Evolutionary conservation across 768 basidiomycete species (phyloP).

Genomic region (Boletus reticulatus): DNA sequence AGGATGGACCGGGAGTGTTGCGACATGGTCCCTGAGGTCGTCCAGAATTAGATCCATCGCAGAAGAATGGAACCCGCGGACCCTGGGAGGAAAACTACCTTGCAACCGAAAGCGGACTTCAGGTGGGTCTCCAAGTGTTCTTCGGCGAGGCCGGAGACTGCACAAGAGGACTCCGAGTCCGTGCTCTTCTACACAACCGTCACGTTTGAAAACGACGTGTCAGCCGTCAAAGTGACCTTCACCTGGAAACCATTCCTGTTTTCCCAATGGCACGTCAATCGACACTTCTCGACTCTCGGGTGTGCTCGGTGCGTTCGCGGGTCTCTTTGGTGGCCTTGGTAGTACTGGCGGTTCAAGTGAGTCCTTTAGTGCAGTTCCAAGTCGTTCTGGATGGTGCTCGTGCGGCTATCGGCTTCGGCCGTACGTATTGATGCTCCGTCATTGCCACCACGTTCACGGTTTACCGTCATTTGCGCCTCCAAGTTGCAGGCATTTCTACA

Average conservation of each 20-base stretch:
- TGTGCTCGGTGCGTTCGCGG: no score
- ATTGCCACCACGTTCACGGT: no score
- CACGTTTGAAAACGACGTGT: constrained; percentile 35
- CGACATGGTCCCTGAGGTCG: constrained; percentile 44
- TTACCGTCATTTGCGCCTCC: no score
- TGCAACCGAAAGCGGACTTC: constrained; percentile 35
- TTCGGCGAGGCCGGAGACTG: constrained; percentile 53
- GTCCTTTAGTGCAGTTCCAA: no score
- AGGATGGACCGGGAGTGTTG: constrained; percentile 36
- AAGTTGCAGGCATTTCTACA: no score
- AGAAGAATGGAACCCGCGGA: constrained; percentile 65
- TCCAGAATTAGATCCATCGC: constrained; percentile 58
- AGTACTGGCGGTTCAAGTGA: no score
- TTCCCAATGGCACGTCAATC: constrained; percentile 40
- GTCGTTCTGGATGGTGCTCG: no score
- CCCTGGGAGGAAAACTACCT: constrained; percentile 46
- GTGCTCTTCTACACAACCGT: constrained; percentile 65
- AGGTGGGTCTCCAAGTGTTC: constrained; percentile 43
- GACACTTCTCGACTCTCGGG: no score
- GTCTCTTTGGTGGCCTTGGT: no score
- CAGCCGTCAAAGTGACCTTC: constrained; percentile 42
- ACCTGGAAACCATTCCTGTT: constrained; percentile 66
- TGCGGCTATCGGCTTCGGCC: no score
- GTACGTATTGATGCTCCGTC: no score
- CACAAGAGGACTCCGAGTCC: constrained; percentile 49